Percentiles rank a stretch among this genome's conserved stretches.
These are phyloP conservation scores for Agrocybe pediades DNA, from an alignment of 768 basidiomycete genomes.

Conservation along the genomic window DNA sequence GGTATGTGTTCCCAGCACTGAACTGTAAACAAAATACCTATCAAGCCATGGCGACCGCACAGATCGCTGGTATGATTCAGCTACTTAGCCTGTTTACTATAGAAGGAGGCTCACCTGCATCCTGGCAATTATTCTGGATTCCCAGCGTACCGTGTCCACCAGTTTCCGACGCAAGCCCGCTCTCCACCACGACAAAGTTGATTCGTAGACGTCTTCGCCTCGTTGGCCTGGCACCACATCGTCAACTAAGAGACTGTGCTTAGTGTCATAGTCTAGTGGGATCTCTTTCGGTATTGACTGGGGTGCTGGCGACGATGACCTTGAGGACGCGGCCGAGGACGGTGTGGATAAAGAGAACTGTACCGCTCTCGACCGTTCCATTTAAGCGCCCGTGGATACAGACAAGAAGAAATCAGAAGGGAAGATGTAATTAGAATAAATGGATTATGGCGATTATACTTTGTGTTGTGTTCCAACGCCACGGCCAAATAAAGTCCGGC, in stretches of 20 bases:
- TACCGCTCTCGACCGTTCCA: neutral
- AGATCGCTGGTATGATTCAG: slow-evolving; percentile 35
- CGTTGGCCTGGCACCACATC: slow-evolving; percentile 27
- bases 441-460: no score
- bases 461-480: no score
- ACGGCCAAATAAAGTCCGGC: no score
- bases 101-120: slow-evolving; percentile 57
- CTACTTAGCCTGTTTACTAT: neutral
- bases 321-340: neutral
- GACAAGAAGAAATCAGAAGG: no score
- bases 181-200: slow-evolving; percentile 66
- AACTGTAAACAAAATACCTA: slow-evolving; percentile 82
- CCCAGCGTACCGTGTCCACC: slow-evolving; percentile 53
- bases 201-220: slow-evolving; percentile 62
- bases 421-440: no score
- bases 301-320: neutral
- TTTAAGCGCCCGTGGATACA: no score
- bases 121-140: slow-evolving; percentile 60
- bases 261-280: neutral
- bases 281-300: neutral
- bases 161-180: slow-evolving; percentile 57
- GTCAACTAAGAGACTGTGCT: slow-evolving; percentile 12
- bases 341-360: neutral
- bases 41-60: slow-evolving; percentile 73
- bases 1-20: slow-evolving; percentile 80